Evolutionary conservation across 805 yeast genomes (phyloP).

Genomic region (Monosporozyma solicola): DNA sequence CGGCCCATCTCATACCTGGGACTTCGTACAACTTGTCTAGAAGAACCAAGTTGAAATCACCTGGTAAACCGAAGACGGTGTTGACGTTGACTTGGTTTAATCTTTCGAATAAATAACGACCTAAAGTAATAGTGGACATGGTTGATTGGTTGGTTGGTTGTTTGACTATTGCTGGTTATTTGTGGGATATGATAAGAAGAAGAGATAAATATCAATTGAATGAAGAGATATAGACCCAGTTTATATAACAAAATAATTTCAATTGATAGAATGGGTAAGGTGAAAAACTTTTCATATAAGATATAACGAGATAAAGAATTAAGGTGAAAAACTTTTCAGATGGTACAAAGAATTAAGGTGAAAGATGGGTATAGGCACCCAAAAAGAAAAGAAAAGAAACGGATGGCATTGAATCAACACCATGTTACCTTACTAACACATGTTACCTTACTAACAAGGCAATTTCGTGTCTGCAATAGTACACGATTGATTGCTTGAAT

Average conservation of each 20-base stretch:
- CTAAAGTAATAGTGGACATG: constrained; percentile 4
- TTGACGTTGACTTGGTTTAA: constrained; percentile 4
- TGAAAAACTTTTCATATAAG: too few species aligned
- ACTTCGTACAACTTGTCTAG: constrained; percentile 4
- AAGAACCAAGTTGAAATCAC: constrained; percentile 5
- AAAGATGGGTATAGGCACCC: not conserved
- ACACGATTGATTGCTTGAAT: too few species aligned
- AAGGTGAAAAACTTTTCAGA: too few species aligned
- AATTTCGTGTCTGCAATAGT: too few species aligned
- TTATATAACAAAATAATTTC: not conserved
- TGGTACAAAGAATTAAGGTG: not conserved
- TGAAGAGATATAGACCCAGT: not conserved
- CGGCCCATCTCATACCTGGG: constrained; percentile 7
- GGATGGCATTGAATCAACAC: too few species aligned
- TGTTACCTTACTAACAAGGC: too few species aligned
- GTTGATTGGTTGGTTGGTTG: not conserved
- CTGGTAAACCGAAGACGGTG: constrained; percentile 6
- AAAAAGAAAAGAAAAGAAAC: too few species aligned
- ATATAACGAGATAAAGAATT: too few species aligned
- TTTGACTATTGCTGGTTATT: not conserved
- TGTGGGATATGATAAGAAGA: not conserved
- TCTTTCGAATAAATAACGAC: constrained; percentile 5
- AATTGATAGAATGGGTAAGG: too few species aligned
- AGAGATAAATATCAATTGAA: not conserved
- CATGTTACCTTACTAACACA: too few species aligned